Base-by-base conservation (phyloP, 2,329 filamentous ascomycete species). In the Trichoderma arundinaceum region DNA sequence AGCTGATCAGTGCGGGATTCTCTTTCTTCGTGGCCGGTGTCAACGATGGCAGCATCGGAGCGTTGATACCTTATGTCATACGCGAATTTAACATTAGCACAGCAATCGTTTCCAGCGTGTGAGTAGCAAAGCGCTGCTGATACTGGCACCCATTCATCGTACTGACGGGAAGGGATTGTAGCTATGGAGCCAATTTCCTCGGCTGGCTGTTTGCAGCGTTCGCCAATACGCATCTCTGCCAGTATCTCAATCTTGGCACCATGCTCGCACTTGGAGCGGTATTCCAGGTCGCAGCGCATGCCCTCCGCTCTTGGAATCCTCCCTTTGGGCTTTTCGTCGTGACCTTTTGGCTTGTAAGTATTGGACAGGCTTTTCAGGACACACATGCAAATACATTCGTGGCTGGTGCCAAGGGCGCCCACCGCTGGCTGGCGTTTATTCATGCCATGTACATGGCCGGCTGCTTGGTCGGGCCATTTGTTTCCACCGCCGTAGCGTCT, bases 21-120 rank as follows among this genome's bases (percentile, higher is more conserved):
- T 87, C 86, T 0, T 90, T 90, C 77, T 88, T 90, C 71, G 85
- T 87, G 35, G 86, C 88, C 0, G 88, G 88, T 0, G 79, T 86
- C 54, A 90, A 89, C 65, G 88, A 90, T 72, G 88, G 88, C 38
- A 88, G 83, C 67, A 77, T 90, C 0, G 88, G 88, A 2, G 82
- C 88, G 1, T 69, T 90, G 13, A 83, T 90, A 1, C 88, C 88
- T 0, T 88, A 90, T 70, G 80, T 90, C 9, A 80, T 90, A 4
- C 78, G 81, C 5, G 81, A 82, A 3, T 88, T 89, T 70, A 68
- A 77, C 5, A 81, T 88, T 52, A 81, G 76, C 12, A 87, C 84
- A 0, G 82, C 81, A 22, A 77, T 82, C 33, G 79, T 85, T 4
- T 80, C 84, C 0, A 76, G 83, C 22, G 75, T 88, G 79, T 86